These are phyloP conservation scores for Botryosphaeria dothidea DNA, from an alignment of 2,329 filamentous ascomycete genomes.

Conservation along the genomic window DNA sequence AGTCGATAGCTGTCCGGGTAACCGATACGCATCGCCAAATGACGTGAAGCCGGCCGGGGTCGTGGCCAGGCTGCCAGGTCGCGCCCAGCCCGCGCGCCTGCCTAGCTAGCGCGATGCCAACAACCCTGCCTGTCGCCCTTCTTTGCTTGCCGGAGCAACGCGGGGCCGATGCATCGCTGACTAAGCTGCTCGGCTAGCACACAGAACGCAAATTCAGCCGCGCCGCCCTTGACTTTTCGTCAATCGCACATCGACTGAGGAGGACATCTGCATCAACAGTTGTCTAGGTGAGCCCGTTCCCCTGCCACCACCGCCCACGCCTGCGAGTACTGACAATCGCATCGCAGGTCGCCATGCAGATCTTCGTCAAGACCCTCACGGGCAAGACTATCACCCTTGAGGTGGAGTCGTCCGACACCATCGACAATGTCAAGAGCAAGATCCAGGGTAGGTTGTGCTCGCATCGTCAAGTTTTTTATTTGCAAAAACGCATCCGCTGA, in stretches of 20 bases:
- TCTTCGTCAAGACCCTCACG: constrained; percentile 73
- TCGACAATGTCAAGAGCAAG: constrained; percentile 99
- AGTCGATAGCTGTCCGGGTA: constrained; percentile 18
- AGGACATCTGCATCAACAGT: constrained; percentile 50
- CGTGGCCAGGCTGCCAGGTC: constrained; percentile 2
- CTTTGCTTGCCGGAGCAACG: constrained; percentile 8
- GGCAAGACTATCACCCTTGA: constrained; percentile 99
- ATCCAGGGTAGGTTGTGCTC: constrained; percentile 60
- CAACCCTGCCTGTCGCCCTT: background rate
- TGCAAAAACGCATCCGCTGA: background rate
- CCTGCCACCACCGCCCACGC: background rate
- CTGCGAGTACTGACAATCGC: constrained; percentile 8
- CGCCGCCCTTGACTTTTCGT: constrained; percentile 21
- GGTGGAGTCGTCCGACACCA: constrained; percentile 99
- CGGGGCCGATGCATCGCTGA: constrained; percentile 9
- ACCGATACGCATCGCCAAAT: constrained; percentile 16
- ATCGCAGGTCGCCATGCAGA: constrained; percentile 45
- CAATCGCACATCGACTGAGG: constrained; percentile 56
- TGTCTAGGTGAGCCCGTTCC: constrained; percentile 52
- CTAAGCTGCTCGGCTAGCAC: constrained; percentile 12
- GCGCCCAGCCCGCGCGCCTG: background rate
- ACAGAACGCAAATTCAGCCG: constrained; percentile 16
- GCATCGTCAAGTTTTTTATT: background rate
- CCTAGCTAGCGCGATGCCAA: background rate
- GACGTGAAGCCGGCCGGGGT: constrained; percentile 12